Percentiles rank a stretch among this genome's conserved stretches.
Evolutionary conservation across 2,329 filamentous ascomycete genomes (phyloP).

Genomic region (Colletotrichum liriopes): DNA sequence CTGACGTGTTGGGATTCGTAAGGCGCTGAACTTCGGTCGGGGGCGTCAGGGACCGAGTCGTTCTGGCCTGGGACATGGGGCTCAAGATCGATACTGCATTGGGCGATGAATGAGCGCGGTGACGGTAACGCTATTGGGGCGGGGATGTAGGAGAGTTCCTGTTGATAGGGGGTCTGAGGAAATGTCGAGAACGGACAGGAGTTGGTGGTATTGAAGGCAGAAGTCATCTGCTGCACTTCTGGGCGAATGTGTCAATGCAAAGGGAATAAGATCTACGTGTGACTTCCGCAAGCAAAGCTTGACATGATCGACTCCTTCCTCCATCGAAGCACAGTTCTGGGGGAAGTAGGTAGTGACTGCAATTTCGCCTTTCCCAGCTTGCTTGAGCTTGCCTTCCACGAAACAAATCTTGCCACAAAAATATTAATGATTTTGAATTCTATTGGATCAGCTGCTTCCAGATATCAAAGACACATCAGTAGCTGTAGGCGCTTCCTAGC

Average conservation of each 20-base stretch:
- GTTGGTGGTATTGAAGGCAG: background rate
- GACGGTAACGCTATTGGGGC: background rate
- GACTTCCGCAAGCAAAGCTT: background rate
- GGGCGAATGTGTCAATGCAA: background rate
- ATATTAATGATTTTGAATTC: too few species aligned
- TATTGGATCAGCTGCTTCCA: background rate
- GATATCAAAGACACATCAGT: background rate
- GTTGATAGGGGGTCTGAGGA: background rate
- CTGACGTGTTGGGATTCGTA: constrained; percentile 25
- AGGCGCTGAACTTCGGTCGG: constrained; percentile 31
- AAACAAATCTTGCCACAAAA: too few species aligned
- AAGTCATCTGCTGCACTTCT: background rate
- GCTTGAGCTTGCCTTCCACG: too few species aligned
- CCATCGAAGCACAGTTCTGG: background rate
- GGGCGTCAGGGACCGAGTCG: constrained; percentile 35
- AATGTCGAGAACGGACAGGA: background rate
- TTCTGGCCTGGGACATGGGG: constrained; percentile 21
- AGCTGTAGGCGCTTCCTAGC: too few species aligned
- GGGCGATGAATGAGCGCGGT: background rate
- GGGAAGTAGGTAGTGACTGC: background rate
- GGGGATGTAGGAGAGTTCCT: constrained; percentile 6
- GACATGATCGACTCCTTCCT: background rate
- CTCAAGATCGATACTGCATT: constrained; percentile 1
- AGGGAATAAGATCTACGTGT: background rate
- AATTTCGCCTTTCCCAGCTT: too few species aligned